Evolutionary conservation across 208 protist genomes (phyloP).

Genomic region (Leishmania braziliensis): DNA sequence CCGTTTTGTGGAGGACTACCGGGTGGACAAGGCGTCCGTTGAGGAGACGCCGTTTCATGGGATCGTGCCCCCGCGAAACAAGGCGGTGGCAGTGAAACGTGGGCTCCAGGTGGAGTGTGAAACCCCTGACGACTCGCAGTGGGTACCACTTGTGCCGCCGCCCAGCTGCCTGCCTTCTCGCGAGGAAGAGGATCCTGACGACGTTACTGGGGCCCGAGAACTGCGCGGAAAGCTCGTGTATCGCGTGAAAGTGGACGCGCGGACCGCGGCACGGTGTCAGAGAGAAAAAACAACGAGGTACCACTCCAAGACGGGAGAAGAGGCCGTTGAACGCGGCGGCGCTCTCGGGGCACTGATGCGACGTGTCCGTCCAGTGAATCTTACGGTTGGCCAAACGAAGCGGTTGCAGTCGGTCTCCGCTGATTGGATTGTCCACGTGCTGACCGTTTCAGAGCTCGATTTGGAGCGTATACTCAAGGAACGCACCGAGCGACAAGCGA

Average conservation of each 20-base stretch:
- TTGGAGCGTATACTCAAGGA: slow-evolving; percentile 32
- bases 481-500: slow-evolving; percentile 10
- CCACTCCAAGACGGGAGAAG: slow-evolving; percentile 26
- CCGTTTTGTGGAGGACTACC: slow-evolving; percentile 59
- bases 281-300: slow-evolving; percentile 48
- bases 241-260: slow-evolving; percentile 56
- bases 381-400: slow-evolving; percentile 46
- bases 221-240: slow-evolving; percentile 69
- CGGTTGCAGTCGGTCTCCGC: slow-evolving; percentile 45
- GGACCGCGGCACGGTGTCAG: slow-evolving; percentile 50
- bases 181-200: slow-evolving; percentile 45
- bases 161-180: slow-evolving; percentile 25
- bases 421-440: slow-evolving; percentile 65
- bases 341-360: slow-evolving; percentile 46
- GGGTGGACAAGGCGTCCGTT: slow-evolving; percentile 49
- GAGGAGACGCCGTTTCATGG: slow-evolving; percentile 56
- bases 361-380: slow-evolving; percentile 37
- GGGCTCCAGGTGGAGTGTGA: slow-evolving; percentile 20
- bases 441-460: slow-evolving; percentile 61
- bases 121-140: slow-evolving; percentile 30
- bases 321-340: slow-evolving; percentile 21
- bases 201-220: slow-evolving; percentile 62
- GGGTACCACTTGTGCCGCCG: slow-evolving; percentile 30
- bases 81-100: slow-evolving; percentile 18
- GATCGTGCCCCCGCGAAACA: slow-evolving; percentile 32